Evolutionary conservation across 148 eudicot genomes (phyloP), one percentile per base, ranked within the genome.

Genomic region (Polygonum maritimum): DNA sequence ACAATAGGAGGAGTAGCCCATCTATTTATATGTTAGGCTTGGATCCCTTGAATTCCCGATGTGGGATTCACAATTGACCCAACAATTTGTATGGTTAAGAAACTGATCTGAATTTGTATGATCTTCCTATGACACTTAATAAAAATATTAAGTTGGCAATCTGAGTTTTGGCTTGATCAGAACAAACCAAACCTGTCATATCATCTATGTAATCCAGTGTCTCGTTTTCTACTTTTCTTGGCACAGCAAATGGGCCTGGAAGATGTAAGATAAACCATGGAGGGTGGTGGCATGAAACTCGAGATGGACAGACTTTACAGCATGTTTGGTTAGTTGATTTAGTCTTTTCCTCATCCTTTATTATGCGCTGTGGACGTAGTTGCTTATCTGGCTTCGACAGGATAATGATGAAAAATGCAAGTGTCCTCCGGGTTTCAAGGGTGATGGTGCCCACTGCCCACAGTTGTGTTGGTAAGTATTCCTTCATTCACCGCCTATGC

Each of bases 281-380:
- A 75, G 98, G 96, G 51, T 94, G 96, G 84, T 94, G 98, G 97
- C 91, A 94, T 85, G 96, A 92, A 80, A 83, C 88, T 45, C 89
- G 85, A 44, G 79, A 83, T 83, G 98, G 93, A 69, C 84, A 78
- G 73, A 78, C 89, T 35, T 92, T 79, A 80, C 98, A 63, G 98
- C 98, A 83, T 95, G 99, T 82, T 73, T 83, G 91, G 99, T 95
- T 77, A 76, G 90, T 72, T 33, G 74, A 69, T 26, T 77, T 70
- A 4, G 41, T 10, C 36, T 63, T 63, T 12, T 75, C 16, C 54
- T 18, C 5, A 41, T 62, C 33, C 11, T 55, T 41, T 47, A 5
- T 44, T 31, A 67, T 70, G 39, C 69, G 15, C 33, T 74, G 60
- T 7, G 49, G 40, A 38, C 26, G 48, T 26, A n/a, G 36, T 76